A percentile compares a stretch with the other conserved stretches of the same genome.
Evolutionary conservation across 805 yeast species (phyloP).

Genomic region (Yarrowia sp.): DNA sequence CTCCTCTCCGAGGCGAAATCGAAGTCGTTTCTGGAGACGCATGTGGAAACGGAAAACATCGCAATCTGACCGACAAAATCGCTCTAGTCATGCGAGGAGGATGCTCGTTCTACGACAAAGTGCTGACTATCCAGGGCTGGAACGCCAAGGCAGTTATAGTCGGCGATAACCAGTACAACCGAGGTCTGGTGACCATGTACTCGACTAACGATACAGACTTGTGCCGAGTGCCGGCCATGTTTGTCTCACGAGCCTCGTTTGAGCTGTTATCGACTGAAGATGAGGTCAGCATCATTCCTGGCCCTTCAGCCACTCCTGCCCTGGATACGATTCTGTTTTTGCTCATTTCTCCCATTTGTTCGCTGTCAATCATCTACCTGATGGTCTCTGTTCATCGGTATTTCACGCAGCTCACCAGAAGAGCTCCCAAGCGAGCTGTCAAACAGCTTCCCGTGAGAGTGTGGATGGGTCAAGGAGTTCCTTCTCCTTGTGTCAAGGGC

Average conservation of each 20-base stretch:
- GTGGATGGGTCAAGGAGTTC: slow-evolving; percentile 45
- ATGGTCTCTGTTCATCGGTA: slow-evolving; percentile 51
- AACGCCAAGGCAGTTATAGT: slow-evolving; percentile 63
- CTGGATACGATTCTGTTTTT: slow-evolving; percentile 51
- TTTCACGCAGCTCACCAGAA: slow-evolving; percentile 48
- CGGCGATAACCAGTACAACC: slow-evolving; percentile 59
- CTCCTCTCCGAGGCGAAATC: slow-evolving; percentile 44
- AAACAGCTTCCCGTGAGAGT: slow-evolving; percentile 50
- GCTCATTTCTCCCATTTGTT: slow-evolving; percentile 53
- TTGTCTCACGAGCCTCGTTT: slow-evolving; percentile 58
- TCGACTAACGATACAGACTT: slow-evolving; percentile 56
- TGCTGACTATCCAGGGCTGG: slow-evolving; percentile 54
- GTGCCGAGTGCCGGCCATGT: slow-evolving; percentile 59
- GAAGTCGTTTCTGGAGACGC: slow-evolving; percentile 44
- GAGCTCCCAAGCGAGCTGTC: slow-evolving; percentile 52
- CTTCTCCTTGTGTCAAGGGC: slow-evolving; percentile 9
- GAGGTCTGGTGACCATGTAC: slow-evolving; percentile 63
- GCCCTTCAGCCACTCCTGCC: slow-evolving; percentile 47
- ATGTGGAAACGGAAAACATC: slow-evolving; percentile 42
- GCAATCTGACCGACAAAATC: slow-evolving; percentile 47
- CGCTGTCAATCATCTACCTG: slow-evolving; percentile 51
- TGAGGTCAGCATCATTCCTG: slow-evolving; percentile 43
- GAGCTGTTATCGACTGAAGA: slow-evolving; percentile 43
- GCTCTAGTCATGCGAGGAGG: slow-evolving; percentile 58
- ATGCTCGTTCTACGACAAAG: slow-evolving; percentile 63